A percentile compares a stretch with the other conserved stretches of the same genome.
Conservation (phyloP, 2,329 filamentous ascomycete species). For the Tolypocladium amazonense region DNA sequence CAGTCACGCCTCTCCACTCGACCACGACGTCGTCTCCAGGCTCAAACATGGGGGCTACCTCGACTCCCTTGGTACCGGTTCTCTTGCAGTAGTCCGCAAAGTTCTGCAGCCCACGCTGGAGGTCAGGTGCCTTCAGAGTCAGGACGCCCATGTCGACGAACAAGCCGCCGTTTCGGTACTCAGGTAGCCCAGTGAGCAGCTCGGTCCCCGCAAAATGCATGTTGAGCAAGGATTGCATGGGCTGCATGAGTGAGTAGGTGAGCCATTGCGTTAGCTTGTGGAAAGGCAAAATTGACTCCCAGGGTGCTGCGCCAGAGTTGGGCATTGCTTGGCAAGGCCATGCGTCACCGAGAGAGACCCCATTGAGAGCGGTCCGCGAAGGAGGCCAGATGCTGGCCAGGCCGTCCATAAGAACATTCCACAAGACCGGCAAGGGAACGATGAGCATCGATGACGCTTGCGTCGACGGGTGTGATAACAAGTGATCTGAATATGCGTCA, state of each 20-base stretch:
- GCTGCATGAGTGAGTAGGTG: constrained; percentile 85
- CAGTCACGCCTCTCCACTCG: constrained; percentile 54
- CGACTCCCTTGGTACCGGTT: constrained; percentile 51
- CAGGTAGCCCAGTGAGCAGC: constrained; percentile 75
- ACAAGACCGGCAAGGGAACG: constrained; percentile 76
- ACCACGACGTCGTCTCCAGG: constrained; percentile 51
- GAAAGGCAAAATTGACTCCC: constrained; percentile 79
- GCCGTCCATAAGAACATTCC: constrained; percentile 83
- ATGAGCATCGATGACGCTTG: constrained; percentile 83
- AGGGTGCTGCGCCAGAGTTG: constrained; percentile 38
- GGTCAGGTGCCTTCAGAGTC: constrained; percentile 60
- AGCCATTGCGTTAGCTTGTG: constrained; percentile 95
- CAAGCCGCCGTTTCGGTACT: constrained; percentile 86
- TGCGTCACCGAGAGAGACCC: constrained; percentile 79
- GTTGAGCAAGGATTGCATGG: constrained; percentile 71
- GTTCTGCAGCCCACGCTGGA: constrained; percentile 56
- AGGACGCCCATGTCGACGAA: constrained; percentile 78
- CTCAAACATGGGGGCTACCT: constrained; percentile 48
- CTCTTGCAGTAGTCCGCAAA: constrained; percentile 57
- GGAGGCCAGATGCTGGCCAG: constrained; percentile 81
- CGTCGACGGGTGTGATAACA: constrained; percentile 85
- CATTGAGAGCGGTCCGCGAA: constrained; percentile 78
- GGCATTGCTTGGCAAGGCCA: constrained; percentile 87
- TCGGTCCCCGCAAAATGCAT: constrained; percentile 75
- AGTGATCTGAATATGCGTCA: constrained; percentile 56